Base-by-base conservation (phyloP, 1,284 basidiomycete species). In the Serendipita sp. region DNA sequence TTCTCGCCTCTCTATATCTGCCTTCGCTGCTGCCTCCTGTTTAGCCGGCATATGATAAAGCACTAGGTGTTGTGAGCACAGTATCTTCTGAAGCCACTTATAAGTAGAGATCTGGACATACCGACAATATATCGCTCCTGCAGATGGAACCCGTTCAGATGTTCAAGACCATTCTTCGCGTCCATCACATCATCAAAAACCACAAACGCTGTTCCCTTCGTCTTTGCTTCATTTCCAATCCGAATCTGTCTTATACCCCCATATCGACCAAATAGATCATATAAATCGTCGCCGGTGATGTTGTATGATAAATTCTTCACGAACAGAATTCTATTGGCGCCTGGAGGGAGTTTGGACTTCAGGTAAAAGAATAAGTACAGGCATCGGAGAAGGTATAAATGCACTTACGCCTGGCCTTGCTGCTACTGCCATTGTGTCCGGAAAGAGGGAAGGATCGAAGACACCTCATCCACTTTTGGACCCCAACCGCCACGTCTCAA, bases 221-320 rank as follows among this genome's bases (percentile, higher is more conserved):
- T 91, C 76, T 97, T 97, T 64, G 81, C 78, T 70, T 94, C 91
- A 68, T 85, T 93, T 55, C 95, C 95, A 67, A 97, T 83, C 63
- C 95, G 84, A 68, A 99, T 88, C 74, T 99, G 95, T 49, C 95
- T 86, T 70, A 99, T 93, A 67, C 91, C 91, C 49, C 95, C 95
- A 77, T 99, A 99, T 66, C 93, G 89, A 63, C 94, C 95, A 71
- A 99, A 99, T 64, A 99, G 80, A 75, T 99, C 95, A 74, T 98
- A 98, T 67, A 98, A 75, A 73, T 97, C 94, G 64, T 93, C 86
- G 58, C 93, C 94, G 49, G 85, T 89, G 68, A 95, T 97, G 73
- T 88, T 87, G 77, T 97, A 99, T 75, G 93, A 95, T 65, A 95
- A 77, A 70, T 95, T 95, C 76, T 91, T 91, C 35, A 91, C 86